phyloP scores from a whole-genome alignment of 768 basidiomycete genomes.

The Sistotremastrum suecicum region DNA sequence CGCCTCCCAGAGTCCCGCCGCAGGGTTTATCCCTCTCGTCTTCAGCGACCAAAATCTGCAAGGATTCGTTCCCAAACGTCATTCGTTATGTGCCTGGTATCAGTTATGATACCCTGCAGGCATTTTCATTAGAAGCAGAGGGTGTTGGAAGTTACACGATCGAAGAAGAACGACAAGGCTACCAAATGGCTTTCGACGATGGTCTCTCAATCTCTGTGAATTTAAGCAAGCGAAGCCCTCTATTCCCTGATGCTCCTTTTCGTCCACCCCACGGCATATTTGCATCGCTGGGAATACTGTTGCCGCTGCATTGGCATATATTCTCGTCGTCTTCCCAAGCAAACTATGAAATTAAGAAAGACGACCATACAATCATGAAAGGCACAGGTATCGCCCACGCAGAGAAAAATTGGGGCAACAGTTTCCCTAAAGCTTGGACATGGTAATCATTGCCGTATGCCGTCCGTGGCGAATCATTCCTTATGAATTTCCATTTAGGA shows the following conservation, averaged over 20 bases:
- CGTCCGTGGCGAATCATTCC: neutral
- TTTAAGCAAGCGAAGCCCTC: neutral
- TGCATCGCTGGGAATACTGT: neutral
- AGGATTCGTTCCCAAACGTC: neutral
- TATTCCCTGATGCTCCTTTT: neutral
- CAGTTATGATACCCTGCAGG: neutral
- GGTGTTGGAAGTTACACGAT: neutral
- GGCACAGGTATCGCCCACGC: neutral
- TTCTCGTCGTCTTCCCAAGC: neutral
- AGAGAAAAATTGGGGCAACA: slow-evolving; percentile 1
- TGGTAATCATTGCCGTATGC: neutral
- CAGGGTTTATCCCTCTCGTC: neutral
- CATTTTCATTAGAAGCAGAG: neutral
- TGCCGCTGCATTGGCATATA: slow-evolving; percentile 1
- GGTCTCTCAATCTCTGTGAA: neutral
- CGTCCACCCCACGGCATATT: neutral
- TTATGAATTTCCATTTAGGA: neutral
- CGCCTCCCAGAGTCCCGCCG: neutral
- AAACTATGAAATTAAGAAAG: neutral
- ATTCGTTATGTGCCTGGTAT: neutral
- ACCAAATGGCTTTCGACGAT: neutral
- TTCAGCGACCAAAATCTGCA: neutral
- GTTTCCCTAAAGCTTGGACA: slow-evolving; percentile 1
- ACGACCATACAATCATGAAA: neutral
- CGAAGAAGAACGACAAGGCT: neutral